These are phyloP conservation scores for Cyclotella cryptica DNA, from an alignment of 108 stramenopile species.

Conservation along the genomic window DNA sequence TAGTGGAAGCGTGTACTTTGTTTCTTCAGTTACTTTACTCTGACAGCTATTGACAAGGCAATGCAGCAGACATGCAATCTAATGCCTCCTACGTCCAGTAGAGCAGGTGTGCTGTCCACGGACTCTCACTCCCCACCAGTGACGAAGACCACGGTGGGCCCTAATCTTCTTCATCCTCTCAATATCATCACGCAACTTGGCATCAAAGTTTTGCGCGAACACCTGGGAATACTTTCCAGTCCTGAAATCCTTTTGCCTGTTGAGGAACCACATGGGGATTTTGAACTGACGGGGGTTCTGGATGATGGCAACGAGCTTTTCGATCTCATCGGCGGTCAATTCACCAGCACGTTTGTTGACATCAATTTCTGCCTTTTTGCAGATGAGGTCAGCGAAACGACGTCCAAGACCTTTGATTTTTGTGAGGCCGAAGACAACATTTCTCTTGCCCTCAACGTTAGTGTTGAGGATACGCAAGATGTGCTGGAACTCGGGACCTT, in stretches of 20 bases:
- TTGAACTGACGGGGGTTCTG: constrained; percentile 99
- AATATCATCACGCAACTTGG: constrained; percentile 99
- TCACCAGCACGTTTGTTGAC: constrained; percentile 99
- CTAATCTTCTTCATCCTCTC: constrained; percentile 98
- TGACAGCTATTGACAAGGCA: not conserved
- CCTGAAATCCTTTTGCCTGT: constrained; percentile 99
- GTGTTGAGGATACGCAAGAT: constrained; percentile 99
- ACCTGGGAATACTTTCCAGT: constrained; percentile 98
- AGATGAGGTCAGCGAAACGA: constrained; percentile 98
- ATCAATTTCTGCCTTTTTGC: constrained; percentile 99
- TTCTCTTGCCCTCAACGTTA: constrained; percentile 99
- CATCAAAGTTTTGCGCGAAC: constrained; percentile 96
- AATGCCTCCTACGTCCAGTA: constrained; percentile 93
- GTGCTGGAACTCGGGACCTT: constrained; percentile 99
- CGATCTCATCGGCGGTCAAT: constrained; percentile 98
- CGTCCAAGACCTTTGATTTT: constrained; percentile 99
- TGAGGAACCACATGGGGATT: constrained; percentile 99
- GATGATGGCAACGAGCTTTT: constrained; percentile 99
- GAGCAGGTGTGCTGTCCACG: constrained; percentile 99
- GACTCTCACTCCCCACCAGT: constrained; percentile 99
- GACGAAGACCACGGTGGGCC: constrained; percentile 99
- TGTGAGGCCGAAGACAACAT: constrained; percentile 98
- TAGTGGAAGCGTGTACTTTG: not conserved
- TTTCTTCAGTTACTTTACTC: not conserved
- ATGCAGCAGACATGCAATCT: constrained; percentile 17